phyloP scores from a whole-genome alignment of 306 rosid species.

The Acacia acuminata region DNA sequence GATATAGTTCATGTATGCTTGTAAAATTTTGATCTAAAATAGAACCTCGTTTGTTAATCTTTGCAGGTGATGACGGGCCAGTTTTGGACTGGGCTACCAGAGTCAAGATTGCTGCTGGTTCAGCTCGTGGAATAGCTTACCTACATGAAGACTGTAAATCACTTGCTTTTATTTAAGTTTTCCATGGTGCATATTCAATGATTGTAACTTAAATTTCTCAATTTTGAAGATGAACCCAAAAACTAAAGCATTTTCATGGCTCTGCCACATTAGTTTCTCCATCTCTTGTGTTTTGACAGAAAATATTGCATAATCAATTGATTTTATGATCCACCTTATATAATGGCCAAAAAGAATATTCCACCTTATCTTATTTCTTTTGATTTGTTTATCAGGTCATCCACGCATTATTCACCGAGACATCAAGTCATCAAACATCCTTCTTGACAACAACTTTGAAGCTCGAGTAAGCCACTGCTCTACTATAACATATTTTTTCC shows the following conservation, averaged over 20 bases:
- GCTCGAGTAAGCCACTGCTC: constrained; percentile 66
- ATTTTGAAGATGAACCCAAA: neutral
- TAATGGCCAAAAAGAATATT: neutral
- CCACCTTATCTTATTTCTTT: constrained; percentile 9
- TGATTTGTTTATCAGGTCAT: constrained; percentile 73
- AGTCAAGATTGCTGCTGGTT: constrained; percentile 90
- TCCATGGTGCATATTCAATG: constrained; percentile 5
- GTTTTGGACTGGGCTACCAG: constrained; percentile 83
- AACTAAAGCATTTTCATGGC: neutral
- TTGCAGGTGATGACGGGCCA: constrained; percentile 58
- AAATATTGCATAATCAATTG: neutral
- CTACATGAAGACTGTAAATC: constrained; percentile 94
- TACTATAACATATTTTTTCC: constrained; percentile 19
- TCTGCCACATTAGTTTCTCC: neutral
- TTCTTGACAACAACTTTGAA: constrained; percentile 79
- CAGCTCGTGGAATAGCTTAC: constrained; percentile 97
- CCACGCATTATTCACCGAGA: constrained; percentile 99
- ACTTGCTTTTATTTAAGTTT: constrained; percentile 21
- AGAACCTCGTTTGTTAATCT: constrained; percentile 1
- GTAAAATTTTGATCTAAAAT: constrained; percentile 22
- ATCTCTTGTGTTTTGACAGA: neutral
- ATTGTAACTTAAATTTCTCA: neutral
- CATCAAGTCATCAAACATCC: constrained; percentile 97
- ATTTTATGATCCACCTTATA: neutral
- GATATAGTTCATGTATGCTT: neutral